A percentile compares a stretch with the other conserved stretches of the same genome.
Conservation (phyloP, 139 green algal species). For the Raphidocelis subcapitata region DNA sequence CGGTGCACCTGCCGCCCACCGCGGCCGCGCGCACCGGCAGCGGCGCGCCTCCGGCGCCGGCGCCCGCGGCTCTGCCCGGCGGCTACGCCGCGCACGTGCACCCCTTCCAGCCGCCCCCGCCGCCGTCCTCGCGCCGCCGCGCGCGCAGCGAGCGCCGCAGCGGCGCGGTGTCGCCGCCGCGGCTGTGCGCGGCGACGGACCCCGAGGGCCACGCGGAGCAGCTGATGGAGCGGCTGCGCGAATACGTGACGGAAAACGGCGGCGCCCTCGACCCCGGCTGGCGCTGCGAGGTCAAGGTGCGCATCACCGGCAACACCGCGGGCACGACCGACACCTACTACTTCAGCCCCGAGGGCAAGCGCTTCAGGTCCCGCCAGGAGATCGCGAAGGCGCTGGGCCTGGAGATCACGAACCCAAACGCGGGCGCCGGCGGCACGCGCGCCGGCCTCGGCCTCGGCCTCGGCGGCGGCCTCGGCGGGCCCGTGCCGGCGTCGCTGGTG, state of each 20-base stretch:
- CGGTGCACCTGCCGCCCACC: no score
- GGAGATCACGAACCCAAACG: background rate
- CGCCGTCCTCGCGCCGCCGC: no score
- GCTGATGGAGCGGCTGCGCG: constrained; percentile 28
- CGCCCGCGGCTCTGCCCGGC: no score
- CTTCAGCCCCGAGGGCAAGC: constrained; percentile 41
- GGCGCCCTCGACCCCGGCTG: constrained; percentile 40
- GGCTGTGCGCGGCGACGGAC: background rate
- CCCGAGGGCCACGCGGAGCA: constrained; percentile 4
- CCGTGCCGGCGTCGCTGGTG: background rate
- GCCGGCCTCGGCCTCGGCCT: no score
- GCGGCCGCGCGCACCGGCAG: no score
- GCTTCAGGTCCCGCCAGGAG: constrained; percentile 52
- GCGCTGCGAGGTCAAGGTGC: constrained; percentile 53
- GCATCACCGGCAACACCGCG: constrained; percentile 40
- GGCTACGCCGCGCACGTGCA: no score
- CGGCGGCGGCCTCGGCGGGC: no score
- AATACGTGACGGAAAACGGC: constrained; percentile 24
- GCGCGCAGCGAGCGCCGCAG: no score
- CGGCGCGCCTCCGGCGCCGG: no score
- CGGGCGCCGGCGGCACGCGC: background rate
- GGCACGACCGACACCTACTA: constrained; percentile 61
- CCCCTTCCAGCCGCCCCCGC: no score
- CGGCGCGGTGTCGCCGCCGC: no score
- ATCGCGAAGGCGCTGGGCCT: constrained; percentile 33